Conservation (phyloP, 352 stramenopile species). For the Phytophthora foliorum region DNA sequence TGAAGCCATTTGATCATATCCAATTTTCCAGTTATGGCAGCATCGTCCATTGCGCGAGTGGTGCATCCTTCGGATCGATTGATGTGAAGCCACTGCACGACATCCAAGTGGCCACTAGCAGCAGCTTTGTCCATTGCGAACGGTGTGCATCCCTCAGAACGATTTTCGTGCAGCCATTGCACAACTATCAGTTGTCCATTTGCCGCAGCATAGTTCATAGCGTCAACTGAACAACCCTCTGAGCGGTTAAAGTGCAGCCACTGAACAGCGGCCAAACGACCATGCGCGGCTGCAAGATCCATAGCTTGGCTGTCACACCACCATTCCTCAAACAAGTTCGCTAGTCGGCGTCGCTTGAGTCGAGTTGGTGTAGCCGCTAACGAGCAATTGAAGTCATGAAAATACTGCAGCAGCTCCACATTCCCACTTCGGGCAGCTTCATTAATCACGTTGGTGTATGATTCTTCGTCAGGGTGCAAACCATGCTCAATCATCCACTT, state of each 20-base stretch:
- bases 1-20: neutral
- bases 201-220: neutral
- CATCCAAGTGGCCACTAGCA: neutral
- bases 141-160: neutral
- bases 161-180: conserved; percentile 3
- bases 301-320: neutral
- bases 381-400: neutral
- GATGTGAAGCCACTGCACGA: neutral
- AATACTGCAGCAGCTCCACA: neutral
- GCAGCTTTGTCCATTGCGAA: conserved; percentile 5
- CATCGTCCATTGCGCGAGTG: conserved; percentile 7
- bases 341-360: neutral
- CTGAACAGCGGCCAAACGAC: neutral
- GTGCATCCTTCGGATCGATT: neutral
- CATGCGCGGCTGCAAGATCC: neutral
- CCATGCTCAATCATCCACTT: neutral
- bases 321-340: neutral
- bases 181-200: neutral
- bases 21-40: no score
- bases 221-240: neutral
- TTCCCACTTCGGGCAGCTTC: neutral
- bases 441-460: neutral
- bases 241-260: neutral
- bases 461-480: neutral
- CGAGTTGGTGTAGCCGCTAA: neutral